Percentiles rank a stretch among this genome's conserved stretches.
Evolutionary conservation across 371 early-diverging fungal genomes (phyloP).

Genomic region (Parasitella parasitica): DNA sequence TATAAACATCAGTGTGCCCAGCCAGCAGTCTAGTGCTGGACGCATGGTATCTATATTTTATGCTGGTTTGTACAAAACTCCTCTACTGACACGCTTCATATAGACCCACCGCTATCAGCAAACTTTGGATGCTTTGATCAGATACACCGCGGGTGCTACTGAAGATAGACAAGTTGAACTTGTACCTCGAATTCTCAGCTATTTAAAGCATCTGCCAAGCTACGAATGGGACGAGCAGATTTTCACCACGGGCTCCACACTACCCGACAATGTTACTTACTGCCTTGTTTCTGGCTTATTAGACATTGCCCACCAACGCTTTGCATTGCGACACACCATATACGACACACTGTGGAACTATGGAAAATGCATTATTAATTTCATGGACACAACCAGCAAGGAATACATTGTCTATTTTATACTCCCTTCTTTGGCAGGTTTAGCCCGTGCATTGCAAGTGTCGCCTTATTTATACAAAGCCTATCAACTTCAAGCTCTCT

Average conservation of each 20-base stretch:
- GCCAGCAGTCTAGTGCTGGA: slow-evolving; percentile 9
- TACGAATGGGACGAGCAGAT: slow-evolving; percentile 31
- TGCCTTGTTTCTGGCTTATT: slow-evolving; percentile 50
- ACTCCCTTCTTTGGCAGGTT: slow-evolving; percentile 59
- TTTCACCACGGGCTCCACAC: slow-evolving; percentile 17
- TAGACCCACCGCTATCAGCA: slow-evolving; percentile 48
- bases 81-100: background rate
- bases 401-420: slow-evolving; percentile 51
- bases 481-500: slow-evolving; percentile 37
- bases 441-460: slow-evolving; percentile 55
- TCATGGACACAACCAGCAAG: slow-evolving; percentile 5
- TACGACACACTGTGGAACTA: slow-evolving; percentile 28
- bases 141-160: slow-evolving; percentile 35
- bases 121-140: slow-evolving; percentile 43
- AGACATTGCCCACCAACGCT: slow-evolving; percentile 41
- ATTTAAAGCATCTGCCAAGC: slow-evolving; percentile 29
- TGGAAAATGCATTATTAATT: slow-evolving; percentile 18
- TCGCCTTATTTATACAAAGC: slow-evolving; percentile 46
- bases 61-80: too few species aligned
- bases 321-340: slow-evolving; percentile 39
- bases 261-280: slow-evolving; percentile 42
- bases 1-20: slow-evolving; percentile 21
- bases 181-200: slow-evolving; percentile 29
- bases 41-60: slow-evolving; percentile 22
- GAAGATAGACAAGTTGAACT: slow-evolving; percentile 35